phyloP scores from a whole-genome alignment of 2,329 filamentous ascomycete genomes.

The Macroventuria anomochaeta region DNA sequence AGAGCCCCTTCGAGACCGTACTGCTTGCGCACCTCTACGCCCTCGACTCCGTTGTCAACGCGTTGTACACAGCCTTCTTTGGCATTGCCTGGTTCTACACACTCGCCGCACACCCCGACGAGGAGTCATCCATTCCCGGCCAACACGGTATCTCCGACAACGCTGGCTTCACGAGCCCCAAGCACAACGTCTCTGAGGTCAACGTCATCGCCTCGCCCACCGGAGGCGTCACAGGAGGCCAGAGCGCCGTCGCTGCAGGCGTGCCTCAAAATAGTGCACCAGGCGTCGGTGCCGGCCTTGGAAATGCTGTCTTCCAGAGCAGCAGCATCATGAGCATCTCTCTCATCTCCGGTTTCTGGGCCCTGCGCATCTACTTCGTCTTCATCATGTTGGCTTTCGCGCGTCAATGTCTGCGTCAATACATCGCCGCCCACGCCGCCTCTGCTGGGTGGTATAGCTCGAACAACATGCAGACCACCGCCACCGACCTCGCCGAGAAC shows the following conservation, averaged over 20 bases:
- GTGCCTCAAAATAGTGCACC: constrained; percentile 35
- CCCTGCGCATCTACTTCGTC: constrained; percentile 81
- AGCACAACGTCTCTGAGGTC: constrained; percentile 66
- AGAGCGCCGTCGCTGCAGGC: constrained; percentile 60
- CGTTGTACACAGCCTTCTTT: constrained; percentile 81
- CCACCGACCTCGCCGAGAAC: constrained; percentile 63
- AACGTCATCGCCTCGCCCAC: constrained; percentile 60
- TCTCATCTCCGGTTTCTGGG: constrained; percentile 75
- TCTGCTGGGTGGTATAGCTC: constrained; percentile 51
- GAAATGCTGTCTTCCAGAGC: constrained; percentile 69
- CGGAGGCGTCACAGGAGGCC: constrained; percentile 54
- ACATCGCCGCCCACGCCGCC: constrained; percentile 60
- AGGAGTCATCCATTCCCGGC: constrained; percentile 46
- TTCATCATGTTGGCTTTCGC: constrained; percentile 85
- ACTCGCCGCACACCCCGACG: constrained; percentile 62
- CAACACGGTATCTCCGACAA: constrained; percentile 66
- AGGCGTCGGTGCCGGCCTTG: constrained; percentile 55
- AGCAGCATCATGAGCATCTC: constrained; percentile 78
- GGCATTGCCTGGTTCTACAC: constrained; percentile 85
- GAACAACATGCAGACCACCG: constrained; percentile 47
- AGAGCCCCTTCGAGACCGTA: constrained; percentile 79
- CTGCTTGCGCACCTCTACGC: constrained; percentile 85
- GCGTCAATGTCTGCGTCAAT: constrained; percentile 74
- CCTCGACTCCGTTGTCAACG: constrained; percentile 81
- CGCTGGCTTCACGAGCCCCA: constrained; percentile 69